Base-by-base conservation (phyloP, 805 yeast genomes). In the Wickerhamiella nectarea region DNA sequence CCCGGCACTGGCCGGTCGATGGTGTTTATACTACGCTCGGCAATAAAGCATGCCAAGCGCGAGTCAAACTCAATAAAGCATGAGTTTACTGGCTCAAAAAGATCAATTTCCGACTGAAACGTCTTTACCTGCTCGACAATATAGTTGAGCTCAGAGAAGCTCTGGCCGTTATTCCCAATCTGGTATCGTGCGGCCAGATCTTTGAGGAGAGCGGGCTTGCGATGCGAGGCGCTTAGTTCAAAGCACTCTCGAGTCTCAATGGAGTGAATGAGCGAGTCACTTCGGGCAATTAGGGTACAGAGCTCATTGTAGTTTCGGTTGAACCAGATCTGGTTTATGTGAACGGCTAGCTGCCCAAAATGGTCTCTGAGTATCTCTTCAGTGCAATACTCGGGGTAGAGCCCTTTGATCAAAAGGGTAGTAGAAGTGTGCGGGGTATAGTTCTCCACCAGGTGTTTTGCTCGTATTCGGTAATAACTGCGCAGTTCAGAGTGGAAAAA, bases 331-430 rank as follows among this genome's bases (percentile, higher is more conserved):
- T 66, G 65, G 10, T 66, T 64, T 1, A 80, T 67, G 1, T 74
- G 72, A 0, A 77, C 78, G 0, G 80, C 75, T 4, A 76, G 60
- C 1, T 64, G 56, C 2, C 59, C 51, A 65, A 82, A 85, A 26
- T 71, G 64, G n/a, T 59, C 58, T 50, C 70, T 68, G 45, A 87
- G 57, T 14, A 64, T 66, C 15, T 66, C 66, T 46, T 74, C 84
- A 33, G 67, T 65, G 34, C 67, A 62, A 36, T 66, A 60, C 1
- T 59, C 64, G 3, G 69, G 65, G 3, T 81, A 76, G 37, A 85
- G 63, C 48, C 81, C 82, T 18, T 84, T 76, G 48, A 87, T 64
- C 42, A 86, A 67, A 45, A 87, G 62, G 2, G 94, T 81, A 56
- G 60, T 64, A 34, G 56, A 42, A 9, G 52, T 28, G 8, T 49